Evolutionary conservation across 495 filamentous ascomycete species (phyloP).

Genomic region (Podospora sp.): DNA sequence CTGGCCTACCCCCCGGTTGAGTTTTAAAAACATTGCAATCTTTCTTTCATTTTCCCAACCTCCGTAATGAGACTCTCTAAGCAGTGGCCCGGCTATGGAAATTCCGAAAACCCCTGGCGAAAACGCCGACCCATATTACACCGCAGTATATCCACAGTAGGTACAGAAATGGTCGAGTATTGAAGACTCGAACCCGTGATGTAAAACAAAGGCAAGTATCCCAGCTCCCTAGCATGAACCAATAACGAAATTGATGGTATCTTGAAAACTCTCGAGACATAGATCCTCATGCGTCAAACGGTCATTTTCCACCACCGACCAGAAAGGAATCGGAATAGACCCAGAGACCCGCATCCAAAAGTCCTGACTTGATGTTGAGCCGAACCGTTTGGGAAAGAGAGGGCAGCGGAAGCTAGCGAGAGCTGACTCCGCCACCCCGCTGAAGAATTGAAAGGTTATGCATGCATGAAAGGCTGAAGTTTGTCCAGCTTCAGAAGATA

Average conservation of each 20-base stretch:
- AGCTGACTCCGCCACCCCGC: not conserved
- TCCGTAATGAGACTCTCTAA: not conserved
- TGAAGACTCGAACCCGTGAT: not conserved
- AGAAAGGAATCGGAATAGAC: not conserved
- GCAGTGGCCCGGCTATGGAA: not conserved
- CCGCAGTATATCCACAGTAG: constrained; percentile 1
- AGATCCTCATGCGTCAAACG: constrained; percentile 3
- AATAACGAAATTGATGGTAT: constrained; percentile 11
- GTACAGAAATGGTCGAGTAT: not conserved
- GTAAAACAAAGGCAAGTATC: not conserved
- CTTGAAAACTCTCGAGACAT: constrained; percentile 19
- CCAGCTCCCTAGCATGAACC: not conserved
- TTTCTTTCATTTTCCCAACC: not conserved
- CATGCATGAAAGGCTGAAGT: not conserved
- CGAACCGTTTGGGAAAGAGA: not conserved
- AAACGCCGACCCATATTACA: not conserved
- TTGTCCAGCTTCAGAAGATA: constrained; percentile 40
- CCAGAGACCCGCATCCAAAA: constrained; percentile 5
- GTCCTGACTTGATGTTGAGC: not conserved
- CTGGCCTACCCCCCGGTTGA: too few relatives aligned
- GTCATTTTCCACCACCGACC: not conserved
- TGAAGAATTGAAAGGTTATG: not conserved
- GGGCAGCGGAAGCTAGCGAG: not conserved
- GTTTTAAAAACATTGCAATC: too few relatives aligned
- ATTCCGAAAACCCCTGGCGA: not conserved